These are phyloP conservation scores for Allium sativum DNA, from an alignment of 106 monocot species.

Conservation along the genomic window DNA sequence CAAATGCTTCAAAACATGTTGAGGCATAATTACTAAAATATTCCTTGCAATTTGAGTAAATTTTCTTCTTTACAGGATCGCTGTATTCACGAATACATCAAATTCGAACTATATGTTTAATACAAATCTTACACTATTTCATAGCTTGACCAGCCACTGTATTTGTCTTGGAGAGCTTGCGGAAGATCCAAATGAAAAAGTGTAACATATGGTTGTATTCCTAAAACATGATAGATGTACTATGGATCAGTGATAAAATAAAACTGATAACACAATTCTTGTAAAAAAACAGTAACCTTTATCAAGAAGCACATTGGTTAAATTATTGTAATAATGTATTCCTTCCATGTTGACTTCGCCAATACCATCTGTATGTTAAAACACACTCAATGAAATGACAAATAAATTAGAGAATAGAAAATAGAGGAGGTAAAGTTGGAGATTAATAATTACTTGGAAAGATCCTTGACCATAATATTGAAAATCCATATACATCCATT, in stretches of 20 bases:
- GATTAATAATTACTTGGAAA: constrained; percentile 38
- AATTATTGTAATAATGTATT: constrained; percentile 50
- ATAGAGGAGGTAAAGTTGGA: background rate
- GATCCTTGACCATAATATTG: constrained; percentile 59
- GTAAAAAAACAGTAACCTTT: constrained; percentile 22
- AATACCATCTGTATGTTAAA: constrained; percentile 36
- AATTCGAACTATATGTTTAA: too few relatives aligned
- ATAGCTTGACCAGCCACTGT: constrained; percentile 53
- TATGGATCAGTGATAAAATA: background rate
- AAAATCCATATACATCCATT: constrained; percentile 65
- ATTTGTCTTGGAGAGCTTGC: constrained; percentile 53
- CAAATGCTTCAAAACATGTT: constrained; percentile 65
- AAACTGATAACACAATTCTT: background rate
- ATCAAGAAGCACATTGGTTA: constrained; percentile 40
- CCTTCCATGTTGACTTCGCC: constrained; percentile 55
- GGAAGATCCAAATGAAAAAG: constrained; percentile 78
- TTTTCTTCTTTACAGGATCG: too few relatives aligned
- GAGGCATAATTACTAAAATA: constrained; percentile 48
- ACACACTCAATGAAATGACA: background rate
- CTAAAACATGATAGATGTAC: constrained; percentile 11
- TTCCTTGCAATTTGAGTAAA: constrained; percentile 22
- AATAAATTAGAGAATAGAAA: background rate
- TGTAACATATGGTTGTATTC: constrained; percentile 55
- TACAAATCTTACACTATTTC: constrained; percentile 55
- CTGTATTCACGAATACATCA: too few relatives aligned